Percentiles rank a stretch among this genome's conserved stretches.
Evolutionary conservation across 164 flowering plant species (phyloP).

Genomic region (Piper betle): DNA sequence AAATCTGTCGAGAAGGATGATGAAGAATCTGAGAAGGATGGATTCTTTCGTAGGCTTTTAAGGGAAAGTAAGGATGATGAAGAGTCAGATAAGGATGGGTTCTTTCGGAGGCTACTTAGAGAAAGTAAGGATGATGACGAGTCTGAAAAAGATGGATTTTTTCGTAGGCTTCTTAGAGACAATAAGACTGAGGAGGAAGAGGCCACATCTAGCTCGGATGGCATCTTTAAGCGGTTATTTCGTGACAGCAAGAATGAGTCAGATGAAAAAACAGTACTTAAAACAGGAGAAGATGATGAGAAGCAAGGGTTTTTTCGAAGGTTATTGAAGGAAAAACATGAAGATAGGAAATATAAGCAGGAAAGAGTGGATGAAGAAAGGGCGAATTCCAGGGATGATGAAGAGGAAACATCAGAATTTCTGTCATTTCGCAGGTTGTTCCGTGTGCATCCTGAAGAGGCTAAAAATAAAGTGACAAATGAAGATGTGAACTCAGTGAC

Average conservation of each 20-base stretch:
- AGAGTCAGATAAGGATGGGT: constrained; percentile 38
- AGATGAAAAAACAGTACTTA: constrained; percentile 29
- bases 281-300: constrained; percentile 62
- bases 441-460: constrained; percentile 88
- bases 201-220: constrained; percentile 52
- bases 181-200: constrained; percentile 31
- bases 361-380: constrained; percentile 36
- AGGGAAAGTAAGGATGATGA: constrained; percentile 20
- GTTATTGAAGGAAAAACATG: constrained; percentile 68
- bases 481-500: constrained; percentile 33
- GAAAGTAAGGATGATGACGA: constrained; percentile 25
- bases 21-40: constrained; percentile 34
- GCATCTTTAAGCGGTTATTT: constrained; percentile 77
- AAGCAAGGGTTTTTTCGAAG: constrained; percentile 85
- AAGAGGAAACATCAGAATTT: constrained; percentile 77
- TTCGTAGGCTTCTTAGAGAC: constrained; percentile 27
- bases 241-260: constrained; percentile 67
- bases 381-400: constrained; percentile 32
- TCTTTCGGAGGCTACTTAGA: constrained; percentile 23
- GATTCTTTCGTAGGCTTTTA: constrained; percentile 28
- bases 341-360: constrained; percentile 67
- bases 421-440: constrained; percentile 68
- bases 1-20: constrained; percentile 22
- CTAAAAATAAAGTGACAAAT: constrained; percentile 23
- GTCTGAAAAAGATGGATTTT: constrained; percentile 37